Conservation (phyloP, 768 basidiomycete species). For the Pholiota microspora region DNA sequence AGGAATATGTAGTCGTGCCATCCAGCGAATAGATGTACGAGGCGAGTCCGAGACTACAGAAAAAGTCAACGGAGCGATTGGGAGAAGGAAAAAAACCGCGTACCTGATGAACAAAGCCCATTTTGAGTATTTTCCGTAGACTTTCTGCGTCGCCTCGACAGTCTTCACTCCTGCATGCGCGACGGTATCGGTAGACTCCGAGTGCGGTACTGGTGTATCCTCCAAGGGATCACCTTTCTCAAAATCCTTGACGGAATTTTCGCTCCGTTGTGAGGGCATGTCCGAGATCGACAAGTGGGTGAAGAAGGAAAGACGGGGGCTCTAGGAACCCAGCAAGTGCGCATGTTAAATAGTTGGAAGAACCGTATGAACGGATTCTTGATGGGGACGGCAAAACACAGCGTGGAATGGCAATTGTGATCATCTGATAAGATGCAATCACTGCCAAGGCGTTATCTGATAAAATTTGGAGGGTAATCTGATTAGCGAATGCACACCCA, state of each 20-base stretch:
- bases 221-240: conserved; percentile 11
- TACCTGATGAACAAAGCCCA: conserved; percentile 64
- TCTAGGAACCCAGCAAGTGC: neutral
- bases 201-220: too few species aligned
- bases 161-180: conserved; percentile 42
- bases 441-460: conserved; percentile 22
- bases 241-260: conserved; percentile 11
- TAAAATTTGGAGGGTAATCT: too few species aligned
- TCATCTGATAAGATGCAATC: conserved; percentile 23
- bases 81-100: conserved; percentile 11
- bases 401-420: too few species aligned
- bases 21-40: conserved; percentile 81
- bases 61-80: neutral
- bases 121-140: conserved; percentile 52
- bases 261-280: conserved; percentile 19
- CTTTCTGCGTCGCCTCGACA: conserved; percentile 49
- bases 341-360: conserved; percentile 9
- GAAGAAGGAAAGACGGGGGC: neutral
- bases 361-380: neutral
- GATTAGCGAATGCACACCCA: too few species aligned
- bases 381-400: conserved; percentile 2
- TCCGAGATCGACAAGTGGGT: too few species aligned
- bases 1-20: conserved; percentile 66
- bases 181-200: conserved; percentile 14
- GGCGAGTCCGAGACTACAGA: conserved; percentile 54